Base-by-base conservation (phyloP, 768 basidiomycete genomes). In the Glaciozyma antarctica region DNA sequence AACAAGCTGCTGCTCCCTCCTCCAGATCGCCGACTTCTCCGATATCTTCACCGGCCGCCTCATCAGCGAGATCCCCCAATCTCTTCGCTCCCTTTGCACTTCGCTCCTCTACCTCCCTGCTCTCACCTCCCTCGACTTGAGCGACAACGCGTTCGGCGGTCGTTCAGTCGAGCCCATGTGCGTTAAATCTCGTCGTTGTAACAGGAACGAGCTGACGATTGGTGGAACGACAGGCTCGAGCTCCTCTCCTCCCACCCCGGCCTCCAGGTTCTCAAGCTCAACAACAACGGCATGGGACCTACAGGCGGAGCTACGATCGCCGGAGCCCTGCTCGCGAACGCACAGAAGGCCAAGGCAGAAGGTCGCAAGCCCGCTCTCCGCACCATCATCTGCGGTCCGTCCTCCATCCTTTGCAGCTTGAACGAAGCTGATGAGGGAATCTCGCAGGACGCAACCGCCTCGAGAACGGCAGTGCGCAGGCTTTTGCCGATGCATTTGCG, bases 41-140 rank as follows among this genome's bases (percentile, higher is more conserved):
- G 94, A 97, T 78, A 93, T 99, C 78, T 99, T 99, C 79, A 97
- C 94, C 3, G 90, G 93, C 61, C 88, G 94, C 69, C 82, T 95
- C 74, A 97, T 97, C 79, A 81, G 84, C 66, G 94, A 99, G 77
- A 98, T 99, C 75, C 95, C 94, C 7, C 82, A 79, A 64, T 90
- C 95, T 21, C 85, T 99, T 54, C 82, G 85, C 45, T 86, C 88
- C 44, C 83, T 99, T 71, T 95, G 93, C 76, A 84, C 90, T 72
- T 85, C 92, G 17, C 83, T 99, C 66, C 84, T 84, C 73, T 81
- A 84, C 73, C 89, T 89, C 73, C 81, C 84, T 6, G 83, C 86
- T 5, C 85, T 99, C 56, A 81, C 87, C 60, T 88, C 91, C 77
- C 82, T 99, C 72, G 83, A 98, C 76, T 84, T 99, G 60, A 87